A percentile compares a stretch with the other conserved stretches of the same genome.
phyloP scores from a whole-genome alignment of 257 asterid genomes.

The Solanum verrucosum region DNA sequence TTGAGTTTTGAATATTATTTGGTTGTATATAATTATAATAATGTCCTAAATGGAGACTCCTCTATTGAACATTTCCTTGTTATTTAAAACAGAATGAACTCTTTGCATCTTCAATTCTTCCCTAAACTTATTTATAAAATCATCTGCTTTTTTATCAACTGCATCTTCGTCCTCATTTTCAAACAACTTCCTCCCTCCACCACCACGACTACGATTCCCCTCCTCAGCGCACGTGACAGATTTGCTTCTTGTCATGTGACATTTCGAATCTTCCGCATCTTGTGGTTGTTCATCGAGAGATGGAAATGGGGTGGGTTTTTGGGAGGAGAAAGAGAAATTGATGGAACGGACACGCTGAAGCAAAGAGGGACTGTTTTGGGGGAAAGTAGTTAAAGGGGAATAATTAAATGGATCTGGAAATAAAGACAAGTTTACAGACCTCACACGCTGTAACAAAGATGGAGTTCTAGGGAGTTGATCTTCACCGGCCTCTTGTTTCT shows the following conservation, averaged over 20 bases:
- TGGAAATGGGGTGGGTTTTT: slow-evolving; percentile 14
- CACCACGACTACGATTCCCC: background rate
- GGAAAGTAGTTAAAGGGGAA: background rate
- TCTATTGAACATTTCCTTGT: slow-evolving; percentile 57
- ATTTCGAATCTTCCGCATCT: background rate
- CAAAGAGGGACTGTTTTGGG: slow-evolving; percentile 30
- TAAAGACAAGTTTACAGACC: background rate
- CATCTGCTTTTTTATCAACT: slow-evolving; percentile 71
- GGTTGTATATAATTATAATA: no score
- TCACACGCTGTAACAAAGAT: background rate
- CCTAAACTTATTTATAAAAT: slow-evolving; percentile 56
- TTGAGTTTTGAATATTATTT: background rate
- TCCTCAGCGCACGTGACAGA: background rate
- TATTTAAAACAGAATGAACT: slow-evolving; percentile 49
- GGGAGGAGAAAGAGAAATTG: slow-evolving; percentile 19
- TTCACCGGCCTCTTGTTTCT: background rate
- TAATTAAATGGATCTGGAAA: background rate
- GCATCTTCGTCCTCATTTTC: slow-evolving; percentile 38
- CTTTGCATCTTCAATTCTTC: slow-evolving; percentile 77
- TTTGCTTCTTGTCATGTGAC: background rate
- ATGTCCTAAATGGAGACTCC: slow-evolving; percentile 8
- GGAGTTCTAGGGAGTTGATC: background rate
- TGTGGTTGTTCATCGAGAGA: background rate
- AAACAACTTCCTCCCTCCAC: background rate
- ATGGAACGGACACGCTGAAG: slow-evolving; percentile 64